Conservation (phyloP, 352 stramenopile genomes). For the Paralagenidium karlingii region DNA sequence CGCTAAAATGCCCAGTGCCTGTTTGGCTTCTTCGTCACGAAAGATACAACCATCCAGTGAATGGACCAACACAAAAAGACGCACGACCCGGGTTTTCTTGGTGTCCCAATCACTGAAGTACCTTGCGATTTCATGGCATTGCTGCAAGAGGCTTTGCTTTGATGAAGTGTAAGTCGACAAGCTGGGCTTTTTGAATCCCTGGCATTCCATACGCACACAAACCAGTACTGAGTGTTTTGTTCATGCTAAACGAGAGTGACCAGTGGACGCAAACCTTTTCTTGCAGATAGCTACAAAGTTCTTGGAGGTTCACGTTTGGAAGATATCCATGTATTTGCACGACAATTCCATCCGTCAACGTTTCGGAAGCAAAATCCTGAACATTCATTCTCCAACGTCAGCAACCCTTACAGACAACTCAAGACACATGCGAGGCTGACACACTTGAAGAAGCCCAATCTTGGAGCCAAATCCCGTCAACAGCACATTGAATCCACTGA, state of each 20-base stretch:
- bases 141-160: slow-evolving; percentile 17
- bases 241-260: no score
- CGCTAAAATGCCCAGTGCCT: slow-evolving; percentile 34
- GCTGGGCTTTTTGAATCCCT: neutral
- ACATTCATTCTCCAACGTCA: no score
- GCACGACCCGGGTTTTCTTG: slow-evolving; percentile 3
- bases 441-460: slow-evolving; percentile 29
- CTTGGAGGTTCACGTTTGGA: slow-evolving; percentile 29
- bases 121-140: slow-evolving; percentile 20
- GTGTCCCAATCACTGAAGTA: slow-evolving; percentile 1
- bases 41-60: slow-evolving; percentile 35
- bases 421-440: neutral
- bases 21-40: slow-evolving; percentile 27
- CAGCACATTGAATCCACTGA: slow-evolving; percentile 33
- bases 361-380: slow-evolving; percentile 24
- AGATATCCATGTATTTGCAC: slow-evolving; percentile 47
- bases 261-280: slow-evolving; percentile 15
- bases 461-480: slow-evolving; percentile 44
- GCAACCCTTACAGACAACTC: neutral
- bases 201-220: neutral
- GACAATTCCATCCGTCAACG: slow-evolving; percentile 18
- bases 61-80: slow-evolving; percentile 26
- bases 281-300: slow-evolving; percentile 19
- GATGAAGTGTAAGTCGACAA: slow-evolving; percentile 1
- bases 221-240: neutral